Conservation (phyloP, 2,329 filamentous ascomycete species). For the Colletotrichum sp. region DNA sequence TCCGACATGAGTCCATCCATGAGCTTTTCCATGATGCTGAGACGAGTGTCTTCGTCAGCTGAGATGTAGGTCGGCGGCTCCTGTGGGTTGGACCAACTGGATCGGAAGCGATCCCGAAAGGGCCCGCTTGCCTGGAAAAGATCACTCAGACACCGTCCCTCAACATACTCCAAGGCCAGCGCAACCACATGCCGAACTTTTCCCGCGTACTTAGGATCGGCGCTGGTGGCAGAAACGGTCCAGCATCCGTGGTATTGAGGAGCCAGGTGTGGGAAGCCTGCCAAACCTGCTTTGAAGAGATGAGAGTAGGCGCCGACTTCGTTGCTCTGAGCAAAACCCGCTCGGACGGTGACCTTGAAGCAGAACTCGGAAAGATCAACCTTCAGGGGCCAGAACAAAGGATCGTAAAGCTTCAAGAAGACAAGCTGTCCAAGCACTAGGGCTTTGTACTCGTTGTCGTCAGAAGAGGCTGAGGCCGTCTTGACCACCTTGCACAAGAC, state of each 20-base stretch:
- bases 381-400: neutral
- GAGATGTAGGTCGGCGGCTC: neutral
- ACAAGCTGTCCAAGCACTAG: neutral
- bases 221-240: neutral
- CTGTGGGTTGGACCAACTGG: neutral
- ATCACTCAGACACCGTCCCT: neutral
- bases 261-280: neutral
- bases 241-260: neutral
- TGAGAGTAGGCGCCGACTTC: neutral
- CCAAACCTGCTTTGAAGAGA: neutral
- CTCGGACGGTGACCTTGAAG: neutral
- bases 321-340: neutral
- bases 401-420: neutral
- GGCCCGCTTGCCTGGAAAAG: neutral
- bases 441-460: neutral
- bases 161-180: neutral
- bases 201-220: neutral
- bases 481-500: neutral
- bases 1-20: neutral
- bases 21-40: neutral
- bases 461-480: neutral
- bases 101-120: neutral
- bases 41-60: neutral
- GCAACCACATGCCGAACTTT: neutral
- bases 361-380: fast-evolving